Evolutionary conservation across 192 early-diverging fungal species (phyloP).

Genomic region (Coemansia sp.): DNA sequence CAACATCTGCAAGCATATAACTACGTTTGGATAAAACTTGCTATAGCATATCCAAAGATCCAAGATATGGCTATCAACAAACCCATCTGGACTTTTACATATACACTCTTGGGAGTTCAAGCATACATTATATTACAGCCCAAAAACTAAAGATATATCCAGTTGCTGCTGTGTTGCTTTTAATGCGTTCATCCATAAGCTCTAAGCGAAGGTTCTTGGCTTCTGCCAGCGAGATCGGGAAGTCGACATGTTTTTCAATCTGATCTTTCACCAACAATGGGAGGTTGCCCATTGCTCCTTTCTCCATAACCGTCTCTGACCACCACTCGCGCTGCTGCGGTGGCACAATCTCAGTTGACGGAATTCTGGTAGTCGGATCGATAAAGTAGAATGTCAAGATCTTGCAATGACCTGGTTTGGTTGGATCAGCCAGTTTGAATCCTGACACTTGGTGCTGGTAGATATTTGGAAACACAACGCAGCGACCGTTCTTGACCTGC

Average conservation of each 20-base stretch:
- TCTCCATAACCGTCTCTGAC: slow-evolving; percentile 7
- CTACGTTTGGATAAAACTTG: no score
- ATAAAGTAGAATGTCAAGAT: slow-evolving; percentile 72
- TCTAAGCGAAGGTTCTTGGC: slow-evolving; percentile 45
- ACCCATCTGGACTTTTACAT: no score
- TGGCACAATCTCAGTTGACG: slow-evolving; percentile 60
- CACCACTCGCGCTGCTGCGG: slow-evolving; percentile 63
- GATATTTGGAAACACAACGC: slow-evolving; percentile 69
- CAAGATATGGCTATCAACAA: no score
- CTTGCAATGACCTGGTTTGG: slow-evolving; percentile 63
- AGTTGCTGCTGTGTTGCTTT: neutral
- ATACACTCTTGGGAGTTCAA: neutral
- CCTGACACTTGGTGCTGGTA: slow-evolving; percentile 66
- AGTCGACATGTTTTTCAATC: slow-evolving; percentile 23
- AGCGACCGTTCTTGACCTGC: slow-evolving; percentile 55
- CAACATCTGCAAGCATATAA: no score
- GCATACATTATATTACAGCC: slow-evolving; percentile 8
- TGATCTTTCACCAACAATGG: slow-evolving; percentile 22
- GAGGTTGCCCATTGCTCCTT: slow-evolving; percentile 6
- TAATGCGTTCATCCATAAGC: slow-evolving; percentile 53
- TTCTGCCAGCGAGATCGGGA: slow-evolving; percentile 38
- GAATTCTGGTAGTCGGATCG: slow-evolving; percentile 55
- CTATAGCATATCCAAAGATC: no score
- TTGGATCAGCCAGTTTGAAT: slow-evolving; percentile 59
- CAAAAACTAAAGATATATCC: slow-evolving; percentile 8